Evolutionary conservation across 1,284 basidiomycete species (phyloP), one percentile per base, ranked within the genome.

Genomic region (Hemileia vastatrix): DNA sequence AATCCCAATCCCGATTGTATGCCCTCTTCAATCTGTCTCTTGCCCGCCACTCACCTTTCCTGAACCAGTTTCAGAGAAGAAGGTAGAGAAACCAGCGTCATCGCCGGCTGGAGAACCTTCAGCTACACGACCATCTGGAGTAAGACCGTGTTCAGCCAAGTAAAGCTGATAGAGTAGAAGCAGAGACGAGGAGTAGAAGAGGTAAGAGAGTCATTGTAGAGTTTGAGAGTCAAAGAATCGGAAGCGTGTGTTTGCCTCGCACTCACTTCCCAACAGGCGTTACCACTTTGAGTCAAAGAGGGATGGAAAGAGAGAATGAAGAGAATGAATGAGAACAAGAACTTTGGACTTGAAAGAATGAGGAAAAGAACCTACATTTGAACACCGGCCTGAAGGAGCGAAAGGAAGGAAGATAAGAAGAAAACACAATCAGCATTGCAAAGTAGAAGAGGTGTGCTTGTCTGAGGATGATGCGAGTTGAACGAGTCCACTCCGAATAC

Each of bases 51-150:
- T 56, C 54, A 56, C 23, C 70, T 75, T 74, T 61, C 72, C 72
- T 51, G 69, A 65, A 64, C 74, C 73, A 27, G 73, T 75, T 69
- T 75, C 73, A 66, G 67, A 68, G 70, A 75, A 75, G 81, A 94
- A 94, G 64, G 94, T 97, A 54, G 89, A 90, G 81, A 97, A 96
- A 54, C 94, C 94, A 72, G 84, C 85, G 76, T 96, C 90, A 71
- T 83, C 83, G 70, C 77, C 80, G 45, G 86, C 84, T 40, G 84
- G 82, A 44, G 88, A 86, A 68, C 83, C 83, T 70, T 88, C 71
- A 57, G 68, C 67, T 66, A 75, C 66, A 56, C 69, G 71, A 45
- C 73, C 73, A 64, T 75, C 73, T 45, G 72, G 72, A 60, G 70
- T 71, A 44, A 75, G 71, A 44, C 73, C 73, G 52, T 75, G 73